These are phyloP conservation scores for Eucalyptus marginata DNA, from an alignment of 345 rosid genomes.

Conservation along the genomic window DNA sequence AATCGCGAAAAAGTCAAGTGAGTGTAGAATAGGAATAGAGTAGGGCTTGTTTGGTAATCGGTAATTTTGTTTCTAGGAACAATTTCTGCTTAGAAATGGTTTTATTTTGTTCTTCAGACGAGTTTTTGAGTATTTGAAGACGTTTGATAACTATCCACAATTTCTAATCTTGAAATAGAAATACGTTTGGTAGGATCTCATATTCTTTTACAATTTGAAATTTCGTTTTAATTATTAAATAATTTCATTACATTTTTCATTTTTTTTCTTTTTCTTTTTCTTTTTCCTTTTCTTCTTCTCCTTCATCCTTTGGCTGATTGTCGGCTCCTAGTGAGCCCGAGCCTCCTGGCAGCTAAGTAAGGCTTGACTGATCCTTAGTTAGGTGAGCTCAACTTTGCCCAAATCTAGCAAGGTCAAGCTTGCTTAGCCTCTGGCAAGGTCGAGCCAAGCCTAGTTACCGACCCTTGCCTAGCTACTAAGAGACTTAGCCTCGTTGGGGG, in stretches of 20 bases:
- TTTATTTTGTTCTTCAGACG: rapidly evolving
- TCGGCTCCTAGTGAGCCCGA: rapidly evolving
- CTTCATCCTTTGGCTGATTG: rapidly evolving
- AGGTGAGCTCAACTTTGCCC: no score
- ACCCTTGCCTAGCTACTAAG: no score
- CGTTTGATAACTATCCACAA: rapidly evolving
- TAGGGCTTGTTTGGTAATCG: rapidly evolving
- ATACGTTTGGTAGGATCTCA: rapidly evolving
- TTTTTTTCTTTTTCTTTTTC: no score
- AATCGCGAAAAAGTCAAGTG: no score
- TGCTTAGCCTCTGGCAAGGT: rapidly evolving
- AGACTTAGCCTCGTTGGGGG: no score
- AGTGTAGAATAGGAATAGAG: no score
- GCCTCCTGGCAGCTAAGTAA: rapidly evolving
- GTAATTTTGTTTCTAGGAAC: rapidly evolving
- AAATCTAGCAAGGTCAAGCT: no score
- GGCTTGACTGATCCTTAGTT: rapidly evolving
- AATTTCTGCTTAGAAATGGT: rapidly evolving
- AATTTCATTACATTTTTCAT: no score
- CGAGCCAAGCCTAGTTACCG: no score
- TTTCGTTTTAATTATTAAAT: no score
- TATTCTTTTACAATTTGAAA: rapidly evolving
- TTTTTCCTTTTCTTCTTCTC: no score
- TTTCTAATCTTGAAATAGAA: no score
- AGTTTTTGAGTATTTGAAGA: rapidly evolving